Conservation (phyloP, 1,284 basidiomycete genomes). For the Naganishia cerealis region DNA sequence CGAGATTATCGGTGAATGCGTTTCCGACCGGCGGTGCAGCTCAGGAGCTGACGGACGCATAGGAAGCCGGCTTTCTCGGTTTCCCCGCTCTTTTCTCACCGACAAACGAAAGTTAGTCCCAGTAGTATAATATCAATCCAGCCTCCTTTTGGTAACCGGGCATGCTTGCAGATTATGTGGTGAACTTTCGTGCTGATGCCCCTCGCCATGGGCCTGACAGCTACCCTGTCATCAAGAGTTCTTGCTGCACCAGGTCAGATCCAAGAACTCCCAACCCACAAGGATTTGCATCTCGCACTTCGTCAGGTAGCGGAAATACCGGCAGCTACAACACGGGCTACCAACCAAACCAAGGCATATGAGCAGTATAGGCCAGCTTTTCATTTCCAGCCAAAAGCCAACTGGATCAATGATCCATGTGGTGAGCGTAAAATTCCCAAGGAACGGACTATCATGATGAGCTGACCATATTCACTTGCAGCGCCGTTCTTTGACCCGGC, state of each 20-base stretch:
- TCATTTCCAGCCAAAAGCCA: conserved; percentile 22
- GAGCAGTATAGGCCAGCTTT: conserved; percentile 12
- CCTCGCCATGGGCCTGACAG: conserved; percentile 1
- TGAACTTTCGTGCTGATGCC: not conserved
- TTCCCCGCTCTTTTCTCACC: not conserved
- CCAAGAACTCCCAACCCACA: not conserved
- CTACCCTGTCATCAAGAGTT: not conserved
- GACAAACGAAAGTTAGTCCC: not conserved
- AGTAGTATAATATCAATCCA: not conserved
- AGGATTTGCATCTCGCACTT: not conserved
- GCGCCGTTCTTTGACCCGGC: conserved; percentile 34
- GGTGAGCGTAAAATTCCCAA: not conserved
- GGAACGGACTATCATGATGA: not conserved
- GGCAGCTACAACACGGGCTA: not conserved
- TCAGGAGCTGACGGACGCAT: not conserved
- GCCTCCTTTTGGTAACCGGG: not conserved
- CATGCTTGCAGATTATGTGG: conserved; percentile 1
- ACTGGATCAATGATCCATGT: conserved; percentile 28
- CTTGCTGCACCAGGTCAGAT: not conserved
- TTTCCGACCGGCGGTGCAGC: not conserved
- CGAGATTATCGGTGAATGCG: conserved; percentile 1
- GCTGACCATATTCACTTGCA: not conserved
- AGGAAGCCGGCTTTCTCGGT: not conserved
- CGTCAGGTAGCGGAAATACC: not conserved
- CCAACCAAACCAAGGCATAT: not conserved